Conservation (phyloP, 306 rosid species). For the Echinosophora koreensis region DNA sequence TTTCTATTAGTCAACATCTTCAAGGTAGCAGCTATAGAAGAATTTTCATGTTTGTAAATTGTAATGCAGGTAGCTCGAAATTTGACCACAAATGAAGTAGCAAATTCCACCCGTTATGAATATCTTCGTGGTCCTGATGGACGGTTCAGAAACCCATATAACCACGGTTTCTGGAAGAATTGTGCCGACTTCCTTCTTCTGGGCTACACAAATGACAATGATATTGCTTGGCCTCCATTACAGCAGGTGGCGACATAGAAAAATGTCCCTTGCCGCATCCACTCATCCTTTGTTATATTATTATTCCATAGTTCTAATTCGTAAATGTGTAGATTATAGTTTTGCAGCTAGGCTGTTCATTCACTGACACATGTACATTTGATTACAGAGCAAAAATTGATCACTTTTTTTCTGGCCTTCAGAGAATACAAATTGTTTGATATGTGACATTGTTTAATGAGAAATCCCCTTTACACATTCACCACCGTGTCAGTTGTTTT, state of each 20-base stretch:
- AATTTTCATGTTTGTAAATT: constrained; percentile 39
- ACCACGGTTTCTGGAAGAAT: constrained; percentile 83
- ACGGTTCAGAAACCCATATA: constrained; percentile 80
- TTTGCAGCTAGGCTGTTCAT: constrained; percentile 43
- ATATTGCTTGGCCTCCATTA: constrained; percentile 81
- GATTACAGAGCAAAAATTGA: constrained; percentile 46
- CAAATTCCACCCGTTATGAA: constrained; percentile 76
- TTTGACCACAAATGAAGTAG: constrained; percentile 86
- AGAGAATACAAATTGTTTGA: constrained; percentile 28
- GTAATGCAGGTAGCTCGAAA: constrained; percentile 86
- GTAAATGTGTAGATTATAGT: constrained; percentile 41
- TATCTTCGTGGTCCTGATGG: constrained; percentile 92
- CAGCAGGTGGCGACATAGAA: constrained; percentile 68
- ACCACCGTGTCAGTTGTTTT: constrained; percentile 14
- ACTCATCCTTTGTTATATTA: constrained; percentile 45
- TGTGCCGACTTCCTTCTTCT: constrained; percentile 75
- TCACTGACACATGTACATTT: constrained; percentile 50
- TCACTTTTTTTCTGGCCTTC: constrained; percentile 24
- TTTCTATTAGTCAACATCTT: constrained; percentile 28
- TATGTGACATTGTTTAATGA: neutral
- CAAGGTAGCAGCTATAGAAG: constrained; percentile 18
- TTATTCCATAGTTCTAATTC: constrained; percentile 22
- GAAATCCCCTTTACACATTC: neutral
- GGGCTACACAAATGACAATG: constrained; percentile 73
- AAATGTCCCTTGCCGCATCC: constrained; percentile 22